Conservation (phyloP, 345 rosid genomes). For the Acer negundo region DNA sequence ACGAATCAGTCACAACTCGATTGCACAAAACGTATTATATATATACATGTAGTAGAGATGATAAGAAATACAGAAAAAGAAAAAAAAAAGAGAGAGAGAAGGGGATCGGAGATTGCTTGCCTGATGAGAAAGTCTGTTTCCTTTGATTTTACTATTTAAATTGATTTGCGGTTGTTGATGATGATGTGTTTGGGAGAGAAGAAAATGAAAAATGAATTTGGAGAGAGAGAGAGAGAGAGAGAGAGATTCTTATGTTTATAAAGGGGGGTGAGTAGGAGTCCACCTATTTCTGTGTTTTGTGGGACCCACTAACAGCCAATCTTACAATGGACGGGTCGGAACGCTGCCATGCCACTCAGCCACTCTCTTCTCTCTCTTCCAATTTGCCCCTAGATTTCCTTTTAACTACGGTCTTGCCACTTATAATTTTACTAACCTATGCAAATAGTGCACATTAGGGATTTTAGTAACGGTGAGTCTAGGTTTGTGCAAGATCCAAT, state of each 20-base stretch:
- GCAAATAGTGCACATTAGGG: no score
- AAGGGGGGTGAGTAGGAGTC: constrained; percentile 15
- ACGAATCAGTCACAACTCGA: not conserved
- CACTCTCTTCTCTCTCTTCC: constrained; percentile 7
- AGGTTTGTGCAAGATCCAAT: no score
- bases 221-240: constrained; percentile 26
- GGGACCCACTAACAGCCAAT: constrained; percentile 36
- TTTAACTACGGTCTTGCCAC: constrained; percentile 3
- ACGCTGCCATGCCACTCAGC: constrained; percentile 3
- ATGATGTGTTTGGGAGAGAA: constrained; percentile 24
- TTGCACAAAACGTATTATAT: no score
- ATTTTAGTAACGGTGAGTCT: no score
- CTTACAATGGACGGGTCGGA: constrained; percentile 1
- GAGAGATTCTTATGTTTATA: constrained; percentile 33
- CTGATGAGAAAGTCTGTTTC: constrained; percentile 28
- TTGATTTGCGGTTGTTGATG: not conserved
- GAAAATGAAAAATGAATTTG: constrained; percentile 8
- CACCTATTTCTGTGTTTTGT: not conserved
- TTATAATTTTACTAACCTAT: not conserved
- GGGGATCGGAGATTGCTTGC: constrained; percentile 26
- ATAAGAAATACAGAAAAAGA: not conserved
- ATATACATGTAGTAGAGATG: not conserved
- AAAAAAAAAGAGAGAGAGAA: no score
- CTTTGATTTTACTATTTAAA: not conserved
- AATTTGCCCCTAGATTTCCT: constrained; percentile 16